These are phyloP conservation scores for Nemania diffusa DNA, from an alignment of 2,329 filamentous ascomycete species.

Conservation along the genomic window DNA sequence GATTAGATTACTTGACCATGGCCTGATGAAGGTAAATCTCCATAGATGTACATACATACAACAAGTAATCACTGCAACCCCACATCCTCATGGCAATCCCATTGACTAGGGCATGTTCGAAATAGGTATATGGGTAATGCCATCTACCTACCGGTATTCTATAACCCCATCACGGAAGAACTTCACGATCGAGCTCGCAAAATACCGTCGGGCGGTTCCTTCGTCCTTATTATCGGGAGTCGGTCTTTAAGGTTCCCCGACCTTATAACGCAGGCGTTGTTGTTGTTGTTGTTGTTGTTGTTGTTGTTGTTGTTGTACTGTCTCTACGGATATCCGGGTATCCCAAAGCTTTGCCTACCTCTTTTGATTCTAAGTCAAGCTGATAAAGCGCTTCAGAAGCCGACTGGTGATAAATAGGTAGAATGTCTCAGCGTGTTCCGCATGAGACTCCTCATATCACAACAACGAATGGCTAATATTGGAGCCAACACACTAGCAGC, in stretches of 20 bases:
- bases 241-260: background rate
- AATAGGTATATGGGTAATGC: slow-evolving; percentile 1
- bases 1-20: background rate
- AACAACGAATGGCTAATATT: background rate
- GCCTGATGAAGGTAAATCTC: slow-evolving; percentile 6
- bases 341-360: background rate
- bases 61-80: background rate
- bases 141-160: background rate
- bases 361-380: background rate
- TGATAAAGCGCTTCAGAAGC: background rate
- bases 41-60: no score
- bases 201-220: background rate
- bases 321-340: background rate
- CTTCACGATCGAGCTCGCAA: background rate
- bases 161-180: background rate
- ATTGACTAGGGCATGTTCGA: background rate
- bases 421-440: background rate
- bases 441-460: background rate
- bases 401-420: background rate
- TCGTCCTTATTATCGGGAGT: background rate
- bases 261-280: no score
- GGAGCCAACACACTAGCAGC: background rate
- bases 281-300: no score
- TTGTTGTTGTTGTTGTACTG: no score
- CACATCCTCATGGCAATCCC: background rate